Conservation (phyloP, 108 stramenopile species). For the Fragilariopsis cylindrus region DNA sequence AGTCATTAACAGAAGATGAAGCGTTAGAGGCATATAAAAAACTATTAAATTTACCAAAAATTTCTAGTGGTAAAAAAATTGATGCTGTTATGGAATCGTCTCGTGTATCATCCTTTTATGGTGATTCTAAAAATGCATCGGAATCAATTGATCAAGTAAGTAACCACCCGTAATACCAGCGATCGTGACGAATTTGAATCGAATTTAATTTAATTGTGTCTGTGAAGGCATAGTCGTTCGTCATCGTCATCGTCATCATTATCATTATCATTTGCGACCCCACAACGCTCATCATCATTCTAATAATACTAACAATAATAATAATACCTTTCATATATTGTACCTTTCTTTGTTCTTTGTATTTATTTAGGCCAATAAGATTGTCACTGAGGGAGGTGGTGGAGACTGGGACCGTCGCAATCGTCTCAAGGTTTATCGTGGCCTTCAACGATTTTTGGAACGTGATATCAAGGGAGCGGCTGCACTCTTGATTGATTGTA, state of each 20-base stretch:
- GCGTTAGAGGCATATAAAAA: slow-evolving; percentile 85
- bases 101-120: slow-evolving; percentile 86
- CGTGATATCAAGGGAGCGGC: slow-evolving; percentile 89
- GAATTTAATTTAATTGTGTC: background rate
- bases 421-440: slow-evolving; percentile 95
- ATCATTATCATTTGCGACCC: too few species aligned
- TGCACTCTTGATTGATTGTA: slow-evolving; percentile 85
- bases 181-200: background rate
- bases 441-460: slow-evolving; percentile 66
- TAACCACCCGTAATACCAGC: slow-evolving; percentile 1
- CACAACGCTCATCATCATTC: too few species aligned
- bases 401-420: slow-evolving; percentile 99
- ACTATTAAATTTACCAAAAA: slow-evolving; percentile 82
- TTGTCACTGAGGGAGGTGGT: slow-evolving; percentile 77
- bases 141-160: slow-evolving; percentile 68
- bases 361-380: slow-evolving; percentile 56
- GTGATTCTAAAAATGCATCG: slow-evolving; percentile 60
- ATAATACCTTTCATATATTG: too few species aligned
- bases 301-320: too few species aligned
- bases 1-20: slow-evolving; percentile 73
- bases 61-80: slow-evolving; percentile 94
- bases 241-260: too few species aligned
- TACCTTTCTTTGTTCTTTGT: background rate
- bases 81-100: slow-evolving; percentile 93
- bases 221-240: slow-evolving; percentile 21